Evolutionary conservation across 257 asterid genomes (phyloP).

Genomic region (Solanum bukasovii): DNA sequence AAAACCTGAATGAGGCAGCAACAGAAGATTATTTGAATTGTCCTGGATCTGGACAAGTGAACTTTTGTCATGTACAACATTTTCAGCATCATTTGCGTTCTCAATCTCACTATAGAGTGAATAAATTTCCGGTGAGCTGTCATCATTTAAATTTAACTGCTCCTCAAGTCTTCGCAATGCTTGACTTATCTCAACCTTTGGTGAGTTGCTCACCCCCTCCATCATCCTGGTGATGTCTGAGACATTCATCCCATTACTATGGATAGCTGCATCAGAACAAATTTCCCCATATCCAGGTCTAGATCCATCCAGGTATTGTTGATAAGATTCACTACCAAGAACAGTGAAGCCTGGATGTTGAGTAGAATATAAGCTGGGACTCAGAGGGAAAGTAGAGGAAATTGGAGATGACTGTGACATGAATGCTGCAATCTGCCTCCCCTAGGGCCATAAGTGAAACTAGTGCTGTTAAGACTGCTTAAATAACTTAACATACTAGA

Average conservation of each 20-base stretch:
- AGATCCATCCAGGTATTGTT: constrained; percentile 21
- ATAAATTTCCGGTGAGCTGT: constrained; percentile 22
- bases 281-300: constrained; percentile 68
- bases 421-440: constrained; percentile 38
- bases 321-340: constrained; percentile 42
- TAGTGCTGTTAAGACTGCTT: neutral
- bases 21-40: constrained; percentile 23
- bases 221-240: constrained; percentile 17
- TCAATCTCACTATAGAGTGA: constrained; percentile 26
- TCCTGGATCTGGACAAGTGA: constrained; percentile 32
- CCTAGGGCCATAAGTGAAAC: constrained; percentile 27
- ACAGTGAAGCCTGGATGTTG: constrained; percentile 45
- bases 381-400: constrained; percentile 38
- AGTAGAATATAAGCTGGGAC: constrained; percentile 38
- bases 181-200: constrained; percentile 36
- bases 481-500: neutral
- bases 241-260: constrained; percentile 14
- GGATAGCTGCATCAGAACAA: constrained; percentile 30
- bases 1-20: constrained; percentile 29
- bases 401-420: constrained; percentile 36
- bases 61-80: constrained; percentile 25
- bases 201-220: constrained; percentile 36
- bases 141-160: constrained; percentile 76
- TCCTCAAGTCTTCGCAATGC: constrained; percentile 62
- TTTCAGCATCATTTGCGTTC: constrained; percentile 34